Percentiles rank a stretch among this genome's conserved stretches.
Evolutionary conservation across 169 alveolate species (phyloP).

Genomic region (Babesia bigemina): DNA sequence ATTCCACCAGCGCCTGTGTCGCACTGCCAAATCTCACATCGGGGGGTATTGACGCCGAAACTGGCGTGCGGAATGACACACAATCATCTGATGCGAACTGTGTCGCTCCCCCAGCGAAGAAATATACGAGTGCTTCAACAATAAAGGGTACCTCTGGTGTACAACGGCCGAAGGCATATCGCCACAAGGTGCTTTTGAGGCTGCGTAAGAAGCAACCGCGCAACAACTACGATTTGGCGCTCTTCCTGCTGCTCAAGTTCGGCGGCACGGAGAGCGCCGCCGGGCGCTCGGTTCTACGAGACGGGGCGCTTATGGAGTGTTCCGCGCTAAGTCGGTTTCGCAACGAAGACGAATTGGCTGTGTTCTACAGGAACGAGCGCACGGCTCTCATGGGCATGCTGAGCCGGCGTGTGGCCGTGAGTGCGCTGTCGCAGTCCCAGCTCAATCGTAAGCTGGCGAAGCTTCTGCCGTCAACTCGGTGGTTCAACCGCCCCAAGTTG

Average conservation of each 20-base stretch:
- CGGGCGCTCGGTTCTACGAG: constrained; percentile 67
- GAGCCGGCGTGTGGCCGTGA: constrained; percentile 24
- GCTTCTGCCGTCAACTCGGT: constrained; percentile 68
- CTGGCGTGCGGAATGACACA: too few relatives aligned
- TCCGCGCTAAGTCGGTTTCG: constrained; percentile 62
- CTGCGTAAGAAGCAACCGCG: constrained; percentile 37
- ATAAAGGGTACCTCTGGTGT: too few relatives aligned
- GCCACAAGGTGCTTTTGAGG: constrained; percentile 47
- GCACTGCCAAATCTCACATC: not conserved
- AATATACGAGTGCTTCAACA: too few relatives aligned
- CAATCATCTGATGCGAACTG: not conserved
- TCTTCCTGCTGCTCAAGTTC: constrained; percentile 41
- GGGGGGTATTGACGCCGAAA: not conserved
- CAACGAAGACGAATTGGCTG: constrained; percentile 48
- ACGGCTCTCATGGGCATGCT: constrained; percentile 2
- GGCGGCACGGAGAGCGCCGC: constrained; percentile 58
- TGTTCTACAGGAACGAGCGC: constrained; percentile 46
- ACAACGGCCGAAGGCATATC: constrained; percentile 19
- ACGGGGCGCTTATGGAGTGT: constrained; percentile 64
- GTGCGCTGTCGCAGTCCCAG: constrained; percentile 18
- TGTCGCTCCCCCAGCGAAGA: not conserved
- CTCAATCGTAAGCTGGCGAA: constrained; percentile 54
- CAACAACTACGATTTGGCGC: constrained; percentile 57
- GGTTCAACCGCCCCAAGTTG: constrained; percentile 73
- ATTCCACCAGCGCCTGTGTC: not conserved